These are phyloP conservation scores for Starmera quercuum DNA, from an alignment of 805 yeast species.

Conservation along the genomic window DNA sequence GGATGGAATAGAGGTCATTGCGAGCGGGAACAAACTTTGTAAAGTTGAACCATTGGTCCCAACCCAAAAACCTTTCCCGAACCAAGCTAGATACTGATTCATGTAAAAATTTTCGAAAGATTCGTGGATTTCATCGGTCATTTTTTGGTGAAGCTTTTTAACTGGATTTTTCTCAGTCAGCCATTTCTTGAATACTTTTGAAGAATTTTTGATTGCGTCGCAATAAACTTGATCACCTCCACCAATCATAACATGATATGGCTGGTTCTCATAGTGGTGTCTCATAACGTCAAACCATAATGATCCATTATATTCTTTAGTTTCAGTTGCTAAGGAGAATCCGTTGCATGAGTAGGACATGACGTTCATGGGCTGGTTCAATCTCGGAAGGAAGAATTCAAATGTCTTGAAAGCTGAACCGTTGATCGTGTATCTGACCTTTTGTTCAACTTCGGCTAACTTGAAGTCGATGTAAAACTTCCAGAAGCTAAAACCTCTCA, in stretches of 20 bases:
- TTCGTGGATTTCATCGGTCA: constrained; percentile 37
- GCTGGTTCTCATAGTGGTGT: constrained; percentile 48
- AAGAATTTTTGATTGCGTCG: constrained; percentile 64
- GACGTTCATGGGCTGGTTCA: constrained; percentile 64
- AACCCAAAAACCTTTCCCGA: constrained; percentile 81
- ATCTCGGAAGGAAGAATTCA: constrained; percentile 65
- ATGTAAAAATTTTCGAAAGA: constrained; percentile 66
- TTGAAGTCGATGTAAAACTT: constrained; percentile 51
- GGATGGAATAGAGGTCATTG: constrained; percentile 78
- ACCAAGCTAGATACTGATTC: constrained; percentile 76
- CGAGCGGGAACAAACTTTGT: constrained; percentile 62
- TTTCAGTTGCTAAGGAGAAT: constrained; percentile 67
- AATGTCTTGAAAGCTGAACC: constrained; percentile 33
- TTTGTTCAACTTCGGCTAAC: constrained; percentile 45
- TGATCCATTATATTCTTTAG: constrained; percentile 60
- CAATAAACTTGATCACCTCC: constrained; percentile 96
- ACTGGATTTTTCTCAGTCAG: constrained; percentile 40
- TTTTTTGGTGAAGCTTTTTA: constrained; percentile 34
- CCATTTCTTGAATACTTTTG: constrained; percentile 56
- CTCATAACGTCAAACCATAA: constrained; percentile 82
- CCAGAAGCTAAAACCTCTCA: constrained; percentile 49
- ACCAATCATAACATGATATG: constrained; percentile 91
- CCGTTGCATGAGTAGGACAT: constrained; percentile 89
- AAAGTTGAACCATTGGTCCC: constrained; percentile 59
- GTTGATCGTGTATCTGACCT: constrained; percentile 56